These are phyloP conservation scores for Xylaria hypoxylon DNA, from an alignment of 2,329 filamentous ascomycete genomes.

Conservation along the genomic window DNA sequence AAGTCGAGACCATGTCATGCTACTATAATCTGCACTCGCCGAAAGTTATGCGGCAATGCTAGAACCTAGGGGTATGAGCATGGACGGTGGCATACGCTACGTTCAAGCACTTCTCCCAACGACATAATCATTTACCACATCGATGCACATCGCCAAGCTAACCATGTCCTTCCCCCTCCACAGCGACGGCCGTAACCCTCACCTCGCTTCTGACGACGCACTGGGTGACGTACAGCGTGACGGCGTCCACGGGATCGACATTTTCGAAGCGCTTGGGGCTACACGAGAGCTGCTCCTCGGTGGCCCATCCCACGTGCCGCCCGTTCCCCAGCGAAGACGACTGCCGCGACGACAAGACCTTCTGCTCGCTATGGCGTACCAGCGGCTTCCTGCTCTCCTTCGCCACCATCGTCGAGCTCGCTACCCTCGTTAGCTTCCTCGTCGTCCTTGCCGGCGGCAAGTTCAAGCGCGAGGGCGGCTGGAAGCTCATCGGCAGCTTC, in stretches of 20 bases:
- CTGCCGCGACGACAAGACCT: slow-evolving; percentile 76
- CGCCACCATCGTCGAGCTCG: slow-evolving; percentile 82
- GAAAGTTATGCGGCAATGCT: neutral
- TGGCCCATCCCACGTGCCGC: slow-evolving; percentile 71
- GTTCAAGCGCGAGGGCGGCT: slow-evolving; percentile 82
- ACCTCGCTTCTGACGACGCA: slow-evolving; percentile 74
- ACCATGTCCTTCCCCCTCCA: slow-evolving; percentile 42
- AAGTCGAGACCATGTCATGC: neutral
- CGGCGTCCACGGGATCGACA: slow-evolving; percentile 59
- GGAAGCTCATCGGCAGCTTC: slow-evolving; percentile 78
- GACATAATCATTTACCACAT: neutral
- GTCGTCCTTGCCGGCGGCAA: slow-evolving; percentile 84
- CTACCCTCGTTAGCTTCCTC: slow-evolving; percentile 80
- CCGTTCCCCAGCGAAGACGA: slow-evolving; percentile 76
- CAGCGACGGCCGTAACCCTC: slow-evolving; percentile 78
- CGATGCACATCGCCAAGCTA: slow-evolving; percentile 42
- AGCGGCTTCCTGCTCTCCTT: slow-evolving; percentile 91
- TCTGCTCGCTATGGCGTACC: slow-evolving; percentile 92
- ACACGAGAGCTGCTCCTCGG: slow-evolving; percentile 81
- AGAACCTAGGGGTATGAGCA: neutral
- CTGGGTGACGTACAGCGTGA: slow-evolving; percentile 76
- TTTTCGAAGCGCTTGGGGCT: slow-evolving; percentile 77
- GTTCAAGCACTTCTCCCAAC: neutral
- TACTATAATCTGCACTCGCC: neutral
- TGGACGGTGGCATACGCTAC: neutral